Percentiles rank a stretch among this genome's conserved stretches.
These are phyloP conservation scores for Corymbia citriodora DNA, from an alignment of 441 rosid species.

Conservation along the genomic window DNA sequence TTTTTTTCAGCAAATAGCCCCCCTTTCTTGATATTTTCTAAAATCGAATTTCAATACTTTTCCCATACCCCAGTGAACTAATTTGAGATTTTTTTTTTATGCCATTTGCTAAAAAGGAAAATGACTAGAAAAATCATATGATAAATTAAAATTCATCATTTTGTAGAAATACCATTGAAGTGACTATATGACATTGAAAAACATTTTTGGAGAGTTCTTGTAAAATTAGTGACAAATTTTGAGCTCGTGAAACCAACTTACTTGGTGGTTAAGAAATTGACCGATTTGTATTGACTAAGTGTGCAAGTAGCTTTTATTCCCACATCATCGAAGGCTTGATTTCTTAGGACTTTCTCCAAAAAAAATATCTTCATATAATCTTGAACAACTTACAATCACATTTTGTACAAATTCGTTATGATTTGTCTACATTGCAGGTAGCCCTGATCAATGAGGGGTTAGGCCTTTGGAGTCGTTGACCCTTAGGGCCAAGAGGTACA, in stretches of 20 bases:
- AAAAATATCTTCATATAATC: not conserved
- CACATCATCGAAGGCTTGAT: not conserved
- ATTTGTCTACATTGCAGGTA: not conserved
- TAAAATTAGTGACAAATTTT: rapidly evolving
- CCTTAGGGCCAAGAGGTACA: too few relatives aligned
- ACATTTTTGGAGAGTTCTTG: not conserved
- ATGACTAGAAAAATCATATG: not conserved
- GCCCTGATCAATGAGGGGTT: not conserved
- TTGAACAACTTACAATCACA: not conserved
- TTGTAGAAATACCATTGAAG: not conserved
- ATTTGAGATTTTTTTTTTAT: not conserved
- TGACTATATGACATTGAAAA: not conserved
- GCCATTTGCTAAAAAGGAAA: not conserved
- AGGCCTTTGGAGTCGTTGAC: rapidly evolving
- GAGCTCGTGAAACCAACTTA: not conserved
- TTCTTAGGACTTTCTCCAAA: not conserved
- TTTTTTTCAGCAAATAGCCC: not conserved
- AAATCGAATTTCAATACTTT: not conserved
- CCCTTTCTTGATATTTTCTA: not conserved
- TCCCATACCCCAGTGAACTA: not conserved
- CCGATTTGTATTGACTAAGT: not conserved
- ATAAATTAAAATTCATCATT: not conserved
- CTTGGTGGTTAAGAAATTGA: not conserved
- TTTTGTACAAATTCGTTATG: rapidly evolving
- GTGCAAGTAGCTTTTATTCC: not conserved